These are phyloP conservation scores for Serendipita vermifera DNA, from an alignment of 768 basidiomycete genomes.

Conservation along the genomic window DNA sequence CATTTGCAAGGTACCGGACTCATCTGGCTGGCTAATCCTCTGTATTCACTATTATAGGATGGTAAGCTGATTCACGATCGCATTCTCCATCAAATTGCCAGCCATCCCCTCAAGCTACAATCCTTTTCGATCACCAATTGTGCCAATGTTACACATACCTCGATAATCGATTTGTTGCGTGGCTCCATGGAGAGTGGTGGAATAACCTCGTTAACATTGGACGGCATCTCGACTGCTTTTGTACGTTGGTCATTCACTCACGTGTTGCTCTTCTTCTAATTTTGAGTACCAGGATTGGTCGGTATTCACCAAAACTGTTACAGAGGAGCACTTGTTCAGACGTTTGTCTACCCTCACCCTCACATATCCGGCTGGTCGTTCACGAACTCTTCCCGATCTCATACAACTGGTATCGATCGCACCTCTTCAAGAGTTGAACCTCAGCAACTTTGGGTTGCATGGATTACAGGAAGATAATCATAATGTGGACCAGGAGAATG, in stretches of 20 bases:
- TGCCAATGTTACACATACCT: conserved; percentile 48
- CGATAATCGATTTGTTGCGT: conserved; percentile 40
- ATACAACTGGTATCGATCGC: conserved; percentile 30
- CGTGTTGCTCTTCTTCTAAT: neutral
- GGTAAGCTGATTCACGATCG: conserved; percentile 39
- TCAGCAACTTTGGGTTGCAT: conserved; percentile 20
- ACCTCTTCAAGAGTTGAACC: conserved; percentile 47
- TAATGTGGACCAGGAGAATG: neutral
- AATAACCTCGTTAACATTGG: conserved; percentile 43
- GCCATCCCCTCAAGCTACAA: conserved; percentile 37
- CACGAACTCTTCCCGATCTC: neutral
- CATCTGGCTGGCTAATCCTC: neutral
- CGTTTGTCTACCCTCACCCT: conserved; percentile 44
- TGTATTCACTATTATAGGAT: neutral
- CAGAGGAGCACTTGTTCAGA: neutral
- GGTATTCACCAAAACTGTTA: neutral
- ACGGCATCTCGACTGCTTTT: conserved; percentile 47
- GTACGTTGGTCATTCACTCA: conserved; percentile 28
- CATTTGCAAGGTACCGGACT: conserved; percentile 46
- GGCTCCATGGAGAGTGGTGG: conserved; percentile 33
- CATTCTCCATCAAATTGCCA: conserved; percentile 38
- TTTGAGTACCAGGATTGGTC: conserved; percentile 8
- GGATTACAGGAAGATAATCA: neutral
- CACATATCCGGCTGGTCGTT: conserved; percentile 26
- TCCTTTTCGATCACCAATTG: conserved; percentile 55